phyloP scores from a whole-genome alignment of 305 asterid genomes.

The Fraxinus floribunda region DNA sequence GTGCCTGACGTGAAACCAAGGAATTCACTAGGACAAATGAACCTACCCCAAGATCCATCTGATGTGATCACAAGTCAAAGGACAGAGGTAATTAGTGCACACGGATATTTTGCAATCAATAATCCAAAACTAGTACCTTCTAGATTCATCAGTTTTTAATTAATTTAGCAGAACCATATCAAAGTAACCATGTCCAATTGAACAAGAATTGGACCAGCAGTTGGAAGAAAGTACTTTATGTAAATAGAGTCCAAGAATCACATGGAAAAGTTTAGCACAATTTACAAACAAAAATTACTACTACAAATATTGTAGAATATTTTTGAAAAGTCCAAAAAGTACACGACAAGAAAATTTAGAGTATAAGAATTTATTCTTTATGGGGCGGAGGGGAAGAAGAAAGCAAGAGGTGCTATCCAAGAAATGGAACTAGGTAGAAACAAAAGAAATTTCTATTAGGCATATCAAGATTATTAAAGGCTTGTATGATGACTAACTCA shows the following conservation, averaged over 20 bases:
- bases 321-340: not conserved
- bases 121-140: not conserved
- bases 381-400: not conserved
- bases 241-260: not conserved
- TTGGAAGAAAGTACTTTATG: not conserved
- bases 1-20: conserved; percentile 84
- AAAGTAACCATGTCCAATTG: not conserved
- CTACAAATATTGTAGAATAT: not conserved
- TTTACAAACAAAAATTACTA: not conserved
- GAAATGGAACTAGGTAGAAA: not conserved
- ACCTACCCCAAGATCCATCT: conserved; percentile 99
- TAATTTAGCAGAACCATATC: not conserved
- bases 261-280: not conserved
- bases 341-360: not conserved
- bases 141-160: not conserved
- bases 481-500: not conserved
- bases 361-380: not conserved
- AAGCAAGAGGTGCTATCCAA: not conserved
- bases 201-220: not conserved
- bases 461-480: not conserved
- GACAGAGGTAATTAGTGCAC: conserved; percentile 15
- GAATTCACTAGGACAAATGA: conserved; percentile 86
- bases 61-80: conserved; percentile 27
- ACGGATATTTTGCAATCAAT: not conserved
- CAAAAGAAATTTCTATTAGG: not conserved